A percentile compares a stretch with the other conserved stretches of the same genome.
phyloP scores from a whole-genome alignment of 2,329 filamentous ascomycete species.

The Diaporthe sp. region DNA sequence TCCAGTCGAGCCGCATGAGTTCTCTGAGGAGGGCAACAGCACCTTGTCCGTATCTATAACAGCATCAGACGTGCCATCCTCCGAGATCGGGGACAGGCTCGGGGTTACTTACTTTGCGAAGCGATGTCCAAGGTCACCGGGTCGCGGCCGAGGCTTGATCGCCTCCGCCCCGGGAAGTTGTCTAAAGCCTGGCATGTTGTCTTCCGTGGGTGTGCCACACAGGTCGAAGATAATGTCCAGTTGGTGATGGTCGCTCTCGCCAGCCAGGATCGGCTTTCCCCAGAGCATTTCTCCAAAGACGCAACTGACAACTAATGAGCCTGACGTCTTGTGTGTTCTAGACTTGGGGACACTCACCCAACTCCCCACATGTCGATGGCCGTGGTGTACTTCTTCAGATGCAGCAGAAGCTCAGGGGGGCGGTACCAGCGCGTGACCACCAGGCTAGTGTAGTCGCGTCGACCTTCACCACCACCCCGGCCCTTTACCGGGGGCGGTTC shows the following conservation, averaged over 20 bases:
- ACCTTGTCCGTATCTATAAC: conserved; percentile 68
- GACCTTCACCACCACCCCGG: conserved; percentile 83
- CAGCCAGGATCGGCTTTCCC: conserved; percentile 90
- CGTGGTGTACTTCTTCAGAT: conserved; percentile 91
- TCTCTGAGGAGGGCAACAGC: conserved; percentile 85
- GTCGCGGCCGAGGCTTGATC: conserved; percentile 69
- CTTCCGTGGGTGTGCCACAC: conserved; percentile 88
- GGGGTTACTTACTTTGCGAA: conserved; percentile 72
- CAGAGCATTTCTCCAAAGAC: conserved; percentile 98
- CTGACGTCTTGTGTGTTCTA: not conserved
- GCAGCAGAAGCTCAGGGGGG: conserved; percentile 90
- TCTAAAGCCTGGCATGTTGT: conserved; percentile 93
- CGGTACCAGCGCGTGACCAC: conserved; percentile 98
- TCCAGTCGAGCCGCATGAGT: conserved; percentile 89
- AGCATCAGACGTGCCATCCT: conserved; percentile 3
- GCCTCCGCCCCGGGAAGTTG: conserved; percentile 83
- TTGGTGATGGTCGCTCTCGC: conserved; percentile 89
- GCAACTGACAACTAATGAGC: conserved; percentile 67
- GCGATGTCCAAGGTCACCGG: conserved; percentile 74
- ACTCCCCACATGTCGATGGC: conserved; percentile 99
- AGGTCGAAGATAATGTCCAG: conserved; percentile 94
- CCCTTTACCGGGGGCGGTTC: conserved; percentile 82
- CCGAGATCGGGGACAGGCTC: no score
- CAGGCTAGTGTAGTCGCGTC: conserved; percentile 92
- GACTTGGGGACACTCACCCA: conserved; percentile 68